Conservation (phyloP, 2,329 filamentous ascomycete genomes). For the Xylaria sp. region DNA sequence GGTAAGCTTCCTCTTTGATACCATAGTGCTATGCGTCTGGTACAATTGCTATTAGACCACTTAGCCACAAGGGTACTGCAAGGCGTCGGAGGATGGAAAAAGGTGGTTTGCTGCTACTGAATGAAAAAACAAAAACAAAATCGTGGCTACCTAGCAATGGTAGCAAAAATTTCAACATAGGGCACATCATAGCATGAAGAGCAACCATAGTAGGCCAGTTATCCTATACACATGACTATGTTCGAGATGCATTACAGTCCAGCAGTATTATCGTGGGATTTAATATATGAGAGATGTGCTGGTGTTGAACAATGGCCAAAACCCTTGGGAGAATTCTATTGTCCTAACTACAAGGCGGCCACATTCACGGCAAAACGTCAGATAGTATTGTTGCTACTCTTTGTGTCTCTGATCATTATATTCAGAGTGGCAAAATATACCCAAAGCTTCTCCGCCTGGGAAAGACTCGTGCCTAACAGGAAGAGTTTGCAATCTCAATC, state of each 20-base stretch:
- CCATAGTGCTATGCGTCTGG: slow-evolving; percentile 12
- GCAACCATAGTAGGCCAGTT: slow-evolving; percentile 10
- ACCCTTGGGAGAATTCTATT: not conserved
- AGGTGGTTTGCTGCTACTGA: not conserved
- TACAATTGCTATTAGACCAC: slow-evolving; percentile 4
- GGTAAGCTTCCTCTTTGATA: slow-evolving; percentile 6
- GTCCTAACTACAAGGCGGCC: not conserved
- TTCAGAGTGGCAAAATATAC: not conserved
- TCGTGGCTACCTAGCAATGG: not conserved
- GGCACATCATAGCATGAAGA: slow-evolving; percentile 9
- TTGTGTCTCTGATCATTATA: not conserved
- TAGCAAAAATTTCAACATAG: not conserved
- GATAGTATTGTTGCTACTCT: not conserved
- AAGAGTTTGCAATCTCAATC: not conserved
- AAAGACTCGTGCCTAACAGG: no score
- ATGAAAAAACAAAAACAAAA: slow-evolving; percentile 5
- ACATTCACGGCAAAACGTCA: not conserved
- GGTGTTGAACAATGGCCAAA: not conserved
- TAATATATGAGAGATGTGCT: not conserved
- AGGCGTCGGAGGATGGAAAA: slow-evolving; percentile 23
- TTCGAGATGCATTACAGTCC: not conserved
- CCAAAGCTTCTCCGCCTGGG: not conserved
- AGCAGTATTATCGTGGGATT: not conserved
- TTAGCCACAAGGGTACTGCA: slow-evolving; percentile 7
- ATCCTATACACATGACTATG: slow-evolving; percentile 22